Base-by-base conservation (phyloP, 768 basidiomycete genomes). In the Kondoa malvinella region DNA sequence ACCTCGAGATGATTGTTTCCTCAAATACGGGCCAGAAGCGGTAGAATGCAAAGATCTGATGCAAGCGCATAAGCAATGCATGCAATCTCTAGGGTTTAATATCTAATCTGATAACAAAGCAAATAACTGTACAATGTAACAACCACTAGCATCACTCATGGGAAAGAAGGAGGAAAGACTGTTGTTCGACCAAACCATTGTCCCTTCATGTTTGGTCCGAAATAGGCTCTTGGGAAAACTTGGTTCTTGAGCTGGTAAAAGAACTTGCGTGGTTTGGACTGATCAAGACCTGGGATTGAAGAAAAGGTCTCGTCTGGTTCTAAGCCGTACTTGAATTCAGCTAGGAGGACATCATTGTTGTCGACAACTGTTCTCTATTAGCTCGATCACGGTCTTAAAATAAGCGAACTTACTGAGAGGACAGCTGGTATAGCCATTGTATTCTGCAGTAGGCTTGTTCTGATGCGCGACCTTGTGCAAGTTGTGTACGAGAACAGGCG, bases 1-100 rank as follows among this genome's bases (percentile, higher is more conserved):
- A 1, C 82, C 82, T n/a, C 83, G 95, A 14, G 95, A 99, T 77
- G 86, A 92, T 71, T 99, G 95, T 78, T 97, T 95, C 81, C 80
- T 97, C 69, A 83, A 84, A 67, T 72, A 69, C 60, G 74, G 74
- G 1, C 74, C 76, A 1, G 74, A 77, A 66, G 74, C 76, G 15
- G 83, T 82, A 72, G 85, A 85, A 69, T 99, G 95, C 80, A 84
- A 81, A 74, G 83, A 87, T 64, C 78, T 91, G 59, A 82, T 99
- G 2, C 82, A 84, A 74, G 82, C 81, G 68, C 94, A 97, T 72
- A 80, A 90, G 64, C 83, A 86, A 15, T 99, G 95, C 80, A 99
- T 99, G 95, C 82, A 85, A 56, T 79, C 81, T 21, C 82, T 89
- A 62, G 94, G 94, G 14, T 97, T 97, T 83, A 88, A 90, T n/a